Base-by-base conservation (phyloP, 805 yeast species). In the Nakazawaea ishiwadae region DNA sequence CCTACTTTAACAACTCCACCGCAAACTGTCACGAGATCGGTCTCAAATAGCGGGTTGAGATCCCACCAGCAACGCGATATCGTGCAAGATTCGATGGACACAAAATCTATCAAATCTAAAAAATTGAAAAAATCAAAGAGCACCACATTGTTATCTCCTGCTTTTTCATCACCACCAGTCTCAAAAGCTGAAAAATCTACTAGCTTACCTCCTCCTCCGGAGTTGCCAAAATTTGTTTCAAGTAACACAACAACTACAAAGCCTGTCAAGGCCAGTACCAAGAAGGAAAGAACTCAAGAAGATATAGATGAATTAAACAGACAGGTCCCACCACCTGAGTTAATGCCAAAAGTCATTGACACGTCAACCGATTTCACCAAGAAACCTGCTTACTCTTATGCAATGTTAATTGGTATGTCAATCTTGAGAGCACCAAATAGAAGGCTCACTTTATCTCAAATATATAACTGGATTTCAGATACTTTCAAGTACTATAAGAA, bases 311-410 rank as follows among this genome's bases (percentile, higher is more conserved):
- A 51, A 24, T 40, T 42, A 18, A 40, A 30, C 19, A 39, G 36
- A 34, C 48, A 35, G 24, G 46, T 66, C 5, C 71, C 71, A 0
- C 52, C 53, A 5, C 68, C 72, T 3, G 55, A 54, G 16, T 62
- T 60, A 40, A 55, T 70, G 65, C 75, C 77, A 4, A 53, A 53
- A 8, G 54, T 72, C 9, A 48, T 51, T 21, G 79, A 81, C 50
- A 77, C 81, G 8, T 75, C 79, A 19, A 45, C 39, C 17, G 50
- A 51, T 3, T 37, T 33, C 32, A 43, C 45, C 19, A 71, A 64
- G 39, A 91, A 93, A 60, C 99, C 99, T 2, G 96, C 96, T 0
- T 90, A 81, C 59, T 87, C 96, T 5, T 91, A 91, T 57, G 99
- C 99, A 3, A 82, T 89, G 39, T 71, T 91, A 45, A 91, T 91